phyloP scores from a whole-genome alignment of 1,284 basidiomycete species.

The Cutaneotrichosporon arboriforme region DNA sequence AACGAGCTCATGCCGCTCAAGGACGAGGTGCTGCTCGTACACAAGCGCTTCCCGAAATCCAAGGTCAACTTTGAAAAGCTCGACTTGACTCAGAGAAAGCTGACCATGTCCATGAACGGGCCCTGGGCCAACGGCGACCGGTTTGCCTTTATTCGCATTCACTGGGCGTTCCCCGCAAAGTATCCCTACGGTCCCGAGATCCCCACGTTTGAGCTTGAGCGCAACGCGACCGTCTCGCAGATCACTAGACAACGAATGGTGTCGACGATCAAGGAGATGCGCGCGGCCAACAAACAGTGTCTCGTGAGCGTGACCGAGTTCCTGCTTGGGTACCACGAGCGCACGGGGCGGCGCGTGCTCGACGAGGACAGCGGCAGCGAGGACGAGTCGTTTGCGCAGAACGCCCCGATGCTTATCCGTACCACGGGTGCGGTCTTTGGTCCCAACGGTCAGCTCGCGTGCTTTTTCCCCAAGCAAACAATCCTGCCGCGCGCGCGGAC shows the following conservation, averaged over 20 bases:
- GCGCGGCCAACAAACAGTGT: slow-evolving; percentile 66
- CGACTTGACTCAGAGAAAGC: slow-evolving; percentile 70
- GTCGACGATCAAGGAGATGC: slow-evolving; percentile 64
- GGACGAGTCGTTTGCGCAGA: slow-evolving; percentile 34
- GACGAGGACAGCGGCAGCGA: slow-evolving; percentile 40
- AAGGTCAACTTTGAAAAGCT: slow-evolving; percentile 85
- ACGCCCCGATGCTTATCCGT: slow-evolving; percentile 38
- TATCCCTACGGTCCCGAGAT: slow-evolving; percentile 69
- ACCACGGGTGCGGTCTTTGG: slow-evolving; percentile 59
- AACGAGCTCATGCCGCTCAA: slow-evolving; percentile 58
- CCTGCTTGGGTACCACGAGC: slow-evolving; percentile 57
- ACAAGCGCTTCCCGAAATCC: slow-evolving; percentile 60
- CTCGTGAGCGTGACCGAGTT: slow-evolving; percentile 75
- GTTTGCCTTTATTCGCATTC: slow-evolving; percentile 63
- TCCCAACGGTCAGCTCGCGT: slow-evolving; percentile 76
- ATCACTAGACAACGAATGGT: slow-evolving; percentile 70
- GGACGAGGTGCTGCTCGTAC: slow-evolving; percentile 77
- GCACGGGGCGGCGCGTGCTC: slow-evolving; percentile 30
- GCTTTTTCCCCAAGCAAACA: slow-evolving; percentile 64
- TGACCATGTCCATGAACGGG: slow-evolving; percentile 79
- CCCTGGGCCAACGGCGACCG: slow-evolving; percentile 76
- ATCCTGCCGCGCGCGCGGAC: slow-evolving; percentile 33
- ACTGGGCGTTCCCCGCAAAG: slow-evolving; percentile 77
- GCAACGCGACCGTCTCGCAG: slow-evolving; percentile 69
- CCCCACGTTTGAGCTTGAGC: slow-evolving; percentile 74